These are phyloP conservation scores for Phaeosphaeria sp. DNA, from an alignment of 2,329 filamentous ascomycete genomes.

Conservation along the genomic window DNA sequence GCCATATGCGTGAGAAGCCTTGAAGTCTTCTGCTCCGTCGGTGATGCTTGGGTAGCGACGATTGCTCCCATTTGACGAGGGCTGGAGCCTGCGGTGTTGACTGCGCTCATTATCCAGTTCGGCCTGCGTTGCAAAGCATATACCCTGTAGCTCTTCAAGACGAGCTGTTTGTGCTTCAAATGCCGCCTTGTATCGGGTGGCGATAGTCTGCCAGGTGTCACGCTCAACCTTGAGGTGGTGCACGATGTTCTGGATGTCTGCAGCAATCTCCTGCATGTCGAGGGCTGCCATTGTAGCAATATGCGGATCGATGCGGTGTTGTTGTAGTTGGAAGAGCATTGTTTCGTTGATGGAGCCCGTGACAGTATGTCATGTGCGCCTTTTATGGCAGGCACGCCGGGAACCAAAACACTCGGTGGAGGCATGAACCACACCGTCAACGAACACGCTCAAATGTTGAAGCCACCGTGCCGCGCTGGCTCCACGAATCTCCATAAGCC, in stretches of 20 bases:
- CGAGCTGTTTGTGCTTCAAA: constrained; percentile 33
- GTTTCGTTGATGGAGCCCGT: not conserved
- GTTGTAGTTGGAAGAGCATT: not conserved
- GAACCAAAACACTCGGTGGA: not conserved
- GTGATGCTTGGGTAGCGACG: not conserved
- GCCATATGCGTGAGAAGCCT: constrained; percentile 9
- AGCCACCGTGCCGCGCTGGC: constrained; percentile 62
- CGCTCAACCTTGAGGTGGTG: constrained; percentile 36
- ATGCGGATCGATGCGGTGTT: not conserved
- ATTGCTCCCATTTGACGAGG: not conserved
- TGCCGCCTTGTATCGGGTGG: constrained; percentile 34
- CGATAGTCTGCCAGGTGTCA: constrained; percentile 39
- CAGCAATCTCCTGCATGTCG: constrained; percentile 9
- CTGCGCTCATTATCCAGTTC: constrained; percentile 41
- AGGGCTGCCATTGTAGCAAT: constrained; percentile 19
- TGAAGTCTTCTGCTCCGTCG: constrained; percentile 10
- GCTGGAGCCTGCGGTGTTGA: constrained; percentile 19
- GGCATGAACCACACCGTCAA: not conserved
- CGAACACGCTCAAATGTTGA: constrained; percentile 52
- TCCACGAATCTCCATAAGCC: constrained; percentile 84
- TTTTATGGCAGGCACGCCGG: not conserved
- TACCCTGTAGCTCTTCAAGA: constrained; percentile 32
- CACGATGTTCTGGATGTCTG: constrained; percentile 22
- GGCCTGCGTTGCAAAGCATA: constrained; percentile 41
- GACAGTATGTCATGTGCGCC: not conserved